Evolutionary conservation across 2,329 filamentous ascomycete genomes (phyloP).

Genomic region (Knufia fluminis): DNA sequence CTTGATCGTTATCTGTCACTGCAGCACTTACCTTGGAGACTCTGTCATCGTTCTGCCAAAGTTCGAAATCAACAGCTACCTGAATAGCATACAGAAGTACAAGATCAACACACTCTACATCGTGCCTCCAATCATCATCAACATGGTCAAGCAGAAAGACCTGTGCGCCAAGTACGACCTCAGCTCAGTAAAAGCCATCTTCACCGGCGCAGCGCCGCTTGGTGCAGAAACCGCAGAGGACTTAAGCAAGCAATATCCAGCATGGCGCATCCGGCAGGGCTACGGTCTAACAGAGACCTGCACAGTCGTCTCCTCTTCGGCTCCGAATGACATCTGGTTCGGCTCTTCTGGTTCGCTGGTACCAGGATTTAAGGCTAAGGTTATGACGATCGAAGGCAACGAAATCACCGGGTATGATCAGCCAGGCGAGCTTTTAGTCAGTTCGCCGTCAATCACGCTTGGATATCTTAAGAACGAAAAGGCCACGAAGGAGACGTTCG

Average conservation of each 20-base stretch:
- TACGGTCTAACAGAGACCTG: constrained; percentile 73
- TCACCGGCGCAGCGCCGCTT: constrained; percentile 69
- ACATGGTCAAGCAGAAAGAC: constrained; percentile 57
- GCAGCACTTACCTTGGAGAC: constrained; percentile 60
- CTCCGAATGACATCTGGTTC: constrained; percentile 52
- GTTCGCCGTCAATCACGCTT: constrained; percentile 65
- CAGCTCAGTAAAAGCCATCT: constrained; percentile 54
- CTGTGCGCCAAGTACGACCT: constrained; percentile 60
- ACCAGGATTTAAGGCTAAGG: constrained; percentile 54
- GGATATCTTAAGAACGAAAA: constrained; percentile 83
- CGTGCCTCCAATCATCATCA: constrained; percentile 74
- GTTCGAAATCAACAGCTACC: constrained; percentile 61
- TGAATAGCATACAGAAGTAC: constrained; percentile 57
- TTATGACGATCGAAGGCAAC: constrained; percentile 58
- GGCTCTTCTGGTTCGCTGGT: constrained; percentile 65
- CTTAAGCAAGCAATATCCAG: constrained; percentile 52
- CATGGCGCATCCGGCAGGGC: constrained; percentile 59
- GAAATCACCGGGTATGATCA: constrained; percentile 64
- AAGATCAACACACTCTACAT: constrained; percentile 60
- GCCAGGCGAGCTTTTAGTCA: constrained; percentile 72
- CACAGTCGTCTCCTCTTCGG: constrained; percentile 57
- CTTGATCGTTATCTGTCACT: constrained; percentile 60
- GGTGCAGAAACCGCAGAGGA: constrained; percentile 63
- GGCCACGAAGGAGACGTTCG: constrained; percentile 71
- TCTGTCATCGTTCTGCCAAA: constrained; percentile 63